phyloP scores from a whole-genome alignment of 2,329 filamentous ascomycete species.

The Arthrinium phaeospermum region DNA sequence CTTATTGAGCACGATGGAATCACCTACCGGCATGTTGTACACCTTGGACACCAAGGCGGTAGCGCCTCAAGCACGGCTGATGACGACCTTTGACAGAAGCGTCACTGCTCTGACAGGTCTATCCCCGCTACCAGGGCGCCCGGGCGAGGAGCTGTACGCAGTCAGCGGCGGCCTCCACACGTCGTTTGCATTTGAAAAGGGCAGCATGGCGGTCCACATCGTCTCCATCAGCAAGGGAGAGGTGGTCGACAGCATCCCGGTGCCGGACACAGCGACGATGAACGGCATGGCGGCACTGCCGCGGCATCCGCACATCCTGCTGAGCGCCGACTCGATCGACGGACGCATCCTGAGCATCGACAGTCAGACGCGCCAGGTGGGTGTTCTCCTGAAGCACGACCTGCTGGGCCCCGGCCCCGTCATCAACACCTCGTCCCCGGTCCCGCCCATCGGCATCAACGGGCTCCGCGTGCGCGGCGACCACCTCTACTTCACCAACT shows the following conservation, averaged over 20 bases:
- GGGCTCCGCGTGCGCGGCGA: conserved; percentile 26
- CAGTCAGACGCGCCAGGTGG: conserved; percentile 22
- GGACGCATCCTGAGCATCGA: conserved; percentile 30
- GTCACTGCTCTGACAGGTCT: conserved; percentile 24
- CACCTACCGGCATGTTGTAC: conserved; percentile 24
- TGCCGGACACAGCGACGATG: conserved; percentile 26
- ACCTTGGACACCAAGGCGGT: conserved; percentile 27
- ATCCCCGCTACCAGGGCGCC: conserved; percentile 19
- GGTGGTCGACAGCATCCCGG: conserved; percentile 27
- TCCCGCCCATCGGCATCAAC: conserved; percentile 27
- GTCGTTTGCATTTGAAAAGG: conserved; percentile 21
- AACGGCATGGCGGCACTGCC: conserved; percentile 30
- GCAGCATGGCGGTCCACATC: conserved; percentile 26
- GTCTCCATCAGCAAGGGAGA: conserved; percentile 21
- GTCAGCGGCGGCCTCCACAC: conserved; percentile 27
- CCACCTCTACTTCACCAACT: conserved; percentile 33
- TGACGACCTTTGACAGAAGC: conserved; percentile 17
- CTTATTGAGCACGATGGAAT: conserved; percentile 28
- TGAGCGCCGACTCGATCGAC: conserved; percentile 27
- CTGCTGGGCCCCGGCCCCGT: conserved; percentile 21
- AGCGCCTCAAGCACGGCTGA: conserved; percentile 24
- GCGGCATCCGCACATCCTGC: conserved; percentile 24
- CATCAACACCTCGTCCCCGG: not conserved
- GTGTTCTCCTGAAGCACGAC: conserved; percentile 26
- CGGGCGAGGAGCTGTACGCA: conserved; percentile 26